phyloP scores from a whole-genome alignment of 192 early-diverging fungal species.

The Dispira simplex region DNA sequence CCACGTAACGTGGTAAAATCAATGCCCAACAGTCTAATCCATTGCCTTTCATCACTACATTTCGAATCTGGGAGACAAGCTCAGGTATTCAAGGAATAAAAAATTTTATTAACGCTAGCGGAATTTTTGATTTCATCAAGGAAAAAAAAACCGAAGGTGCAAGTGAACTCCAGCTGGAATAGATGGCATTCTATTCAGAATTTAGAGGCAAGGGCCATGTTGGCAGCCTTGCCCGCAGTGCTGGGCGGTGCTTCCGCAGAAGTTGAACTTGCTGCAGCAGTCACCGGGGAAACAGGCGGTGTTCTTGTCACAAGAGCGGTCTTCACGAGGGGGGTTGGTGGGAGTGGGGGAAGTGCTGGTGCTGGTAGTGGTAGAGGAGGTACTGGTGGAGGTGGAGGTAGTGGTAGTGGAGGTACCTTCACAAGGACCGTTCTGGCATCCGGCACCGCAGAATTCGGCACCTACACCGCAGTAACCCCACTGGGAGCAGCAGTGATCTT shows the following conservation, averaged over 20 bases:
- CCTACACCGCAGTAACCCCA: neutral
- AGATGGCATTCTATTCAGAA: neutral
- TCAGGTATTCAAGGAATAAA: too few species aligned
- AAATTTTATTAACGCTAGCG: too few species aligned
- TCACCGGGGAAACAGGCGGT: neutral
- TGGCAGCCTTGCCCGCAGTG: conserved; percentile 6
- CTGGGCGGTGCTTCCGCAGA: neutral
- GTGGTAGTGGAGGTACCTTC: neutral
- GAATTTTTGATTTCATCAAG: too few species aligned
- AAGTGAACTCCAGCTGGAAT: too few species aligned
- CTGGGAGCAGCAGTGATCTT: neutral
- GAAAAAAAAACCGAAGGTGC: too few species aligned
- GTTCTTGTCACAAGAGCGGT: neutral
- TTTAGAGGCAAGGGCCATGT: neutral
- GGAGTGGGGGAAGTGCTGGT: neutral
- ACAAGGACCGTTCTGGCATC: conserved; percentile 1
- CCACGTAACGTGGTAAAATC: too few species aligned
- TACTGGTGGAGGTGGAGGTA: neutral
- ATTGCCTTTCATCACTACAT: too few species aligned
- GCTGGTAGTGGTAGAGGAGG: neutral
- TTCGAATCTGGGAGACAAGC: too few species aligned
- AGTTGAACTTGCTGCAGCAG: neutral
- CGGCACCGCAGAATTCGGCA: neutral
- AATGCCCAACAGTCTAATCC: too few species aligned
- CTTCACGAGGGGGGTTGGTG: neutral